Base-by-base conservation (phyloP, 805 yeast species). In the Ogataea neopini region DNA sequence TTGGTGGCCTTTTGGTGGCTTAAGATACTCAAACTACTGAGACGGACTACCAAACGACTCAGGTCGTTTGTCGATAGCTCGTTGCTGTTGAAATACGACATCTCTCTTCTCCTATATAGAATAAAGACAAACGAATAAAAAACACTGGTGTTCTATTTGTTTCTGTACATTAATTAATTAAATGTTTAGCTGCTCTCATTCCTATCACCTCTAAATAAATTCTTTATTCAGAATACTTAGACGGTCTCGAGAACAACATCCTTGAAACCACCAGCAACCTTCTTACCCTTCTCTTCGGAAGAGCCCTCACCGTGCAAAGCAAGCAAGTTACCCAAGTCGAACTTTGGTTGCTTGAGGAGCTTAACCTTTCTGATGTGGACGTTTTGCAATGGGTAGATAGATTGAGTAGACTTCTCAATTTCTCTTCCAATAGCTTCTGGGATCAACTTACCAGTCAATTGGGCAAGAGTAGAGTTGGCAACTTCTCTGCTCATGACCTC, bases 361-460 rank as follows among this genome's bases (percentile, higher is more conserved):
- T 92, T 92, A 69, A 92, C 97, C 83, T 92, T 92, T 85, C 97
- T 91, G 77, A 92, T 88, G 86, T 90, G 95, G 71, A 91, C 96
- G 81, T 92, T 90, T 82, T 92, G 98, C 74, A 92, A 85, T 71
- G 98, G 98, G 85, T 80, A 90, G 80, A 91, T 88, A 67, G 88
- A 79, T 76, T 86, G 90, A 62, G 97, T 88, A 60, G 96, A 83
- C 82, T 90, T 91, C 80, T 90, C 96, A 69, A 91, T 92, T 79
- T 92, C 98, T 78, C 96, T 92, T 73, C 96, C 96, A 74, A 91
- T 91, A 64, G 92, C 96, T 81, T 91, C 98, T 72, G 98, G 97
- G 68, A 91, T 91, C 80, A 91, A 88, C 83, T 92, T 91, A 70
- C 95, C 82, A 66, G 96, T 89, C 74, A 91, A 87, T 80, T 91